phyloP scores from a whole-genome alignment of 2,329 filamentous ascomycete species.

The Laburnicola sp. region DNA sequence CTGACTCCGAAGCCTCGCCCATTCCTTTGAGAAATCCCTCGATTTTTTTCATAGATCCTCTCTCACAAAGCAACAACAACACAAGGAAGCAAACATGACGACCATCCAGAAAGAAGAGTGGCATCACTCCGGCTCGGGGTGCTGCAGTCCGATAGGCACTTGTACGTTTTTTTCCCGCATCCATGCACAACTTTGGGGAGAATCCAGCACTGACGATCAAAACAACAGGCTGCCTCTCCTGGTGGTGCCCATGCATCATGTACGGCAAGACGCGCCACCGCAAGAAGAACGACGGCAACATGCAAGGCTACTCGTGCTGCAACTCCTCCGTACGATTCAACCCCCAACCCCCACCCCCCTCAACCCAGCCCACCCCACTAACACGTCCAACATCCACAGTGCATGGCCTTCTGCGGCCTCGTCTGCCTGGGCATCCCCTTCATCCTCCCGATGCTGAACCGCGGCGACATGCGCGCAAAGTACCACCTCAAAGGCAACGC shows the following conservation, averaged over 20 bases:
- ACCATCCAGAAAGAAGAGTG: constrained; percentile 32
- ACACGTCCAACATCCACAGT: constrained; percentile 20
- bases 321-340: constrained; percentile 27
- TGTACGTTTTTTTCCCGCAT: constrained; percentile 22
- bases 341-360: not conserved
- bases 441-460: constrained; percentile 38
- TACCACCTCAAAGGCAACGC: constrained; percentile 38
- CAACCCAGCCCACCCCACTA: constrained; percentile 2
- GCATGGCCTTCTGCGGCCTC: constrained; percentile 31
- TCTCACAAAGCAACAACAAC: not conserved
- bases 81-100: constrained; percentile 18
- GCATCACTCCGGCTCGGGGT: constrained; percentile 33
- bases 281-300: constrained; percentile 31
- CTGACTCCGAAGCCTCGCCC: not conserved
- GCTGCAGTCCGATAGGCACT: constrained; percentile 35
- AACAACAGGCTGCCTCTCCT: constrained; percentile 33
- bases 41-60: not conserved
- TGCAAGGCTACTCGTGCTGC: constrained; percentile 32
- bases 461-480: constrained; percentile 37
- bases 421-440: constrained; percentile 30
- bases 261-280: constrained; percentile 39
- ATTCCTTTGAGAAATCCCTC: no score
- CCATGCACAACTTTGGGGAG: no score
- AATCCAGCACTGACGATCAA: constrained; percentile 5
- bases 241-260: constrained; percentile 39